Evolutionary conservation across 257 asterid species (phyloP).

Genomic region (Solanum peruvianum): DNA sequence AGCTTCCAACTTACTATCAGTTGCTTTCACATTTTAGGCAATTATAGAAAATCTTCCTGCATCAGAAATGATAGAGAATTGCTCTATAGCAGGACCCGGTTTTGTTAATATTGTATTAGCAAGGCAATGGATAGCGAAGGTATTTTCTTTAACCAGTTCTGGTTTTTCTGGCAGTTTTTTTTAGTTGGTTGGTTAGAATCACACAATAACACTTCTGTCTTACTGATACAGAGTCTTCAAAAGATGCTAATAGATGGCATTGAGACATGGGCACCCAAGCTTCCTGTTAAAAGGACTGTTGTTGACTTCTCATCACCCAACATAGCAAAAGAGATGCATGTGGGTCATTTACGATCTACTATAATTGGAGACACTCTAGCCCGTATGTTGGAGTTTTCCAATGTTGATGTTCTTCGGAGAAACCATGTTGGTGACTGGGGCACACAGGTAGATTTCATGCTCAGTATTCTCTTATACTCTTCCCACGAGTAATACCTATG

Average conservation of each 20-base stretch:
- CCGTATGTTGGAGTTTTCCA: constrained; percentile 84
- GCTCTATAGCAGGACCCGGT: constrained; percentile 83
- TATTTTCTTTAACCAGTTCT: neutral
- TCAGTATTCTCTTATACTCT: neutral
- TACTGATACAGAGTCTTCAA: constrained; percentile 61
- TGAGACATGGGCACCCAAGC: constrained; percentile 82
- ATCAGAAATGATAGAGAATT: constrained; percentile 55
- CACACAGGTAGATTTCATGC: constrained; percentile 49
- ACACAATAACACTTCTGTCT: neutral
- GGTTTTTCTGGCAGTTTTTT: neutral
- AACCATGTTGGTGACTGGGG: constrained; percentile 99
- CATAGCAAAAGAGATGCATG: constrained; percentile 98
- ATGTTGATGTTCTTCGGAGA: constrained; percentile 80
- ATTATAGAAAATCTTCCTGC: constrained; percentile 65
- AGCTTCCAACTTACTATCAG: neutral
- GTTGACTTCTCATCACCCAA: constrained; percentile 98
- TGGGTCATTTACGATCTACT: constrained; percentile 92
- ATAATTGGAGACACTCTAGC: constrained; percentile 93
- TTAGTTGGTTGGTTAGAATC: neutral
- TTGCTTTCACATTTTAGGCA: constrained; percentile 39
- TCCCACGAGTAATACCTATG: constrained; percentile 1
- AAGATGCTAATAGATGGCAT: constrained; percentile 73
- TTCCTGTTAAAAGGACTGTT: constrained; percentile 59
- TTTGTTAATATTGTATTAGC: constrained; percentile 69
- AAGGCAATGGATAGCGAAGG: constrained; percentile 80